Base-by-base conservation (phyloP, 2,329 filamentous ascomycete species). In the Fusarium oligoseptatum region DNA sequence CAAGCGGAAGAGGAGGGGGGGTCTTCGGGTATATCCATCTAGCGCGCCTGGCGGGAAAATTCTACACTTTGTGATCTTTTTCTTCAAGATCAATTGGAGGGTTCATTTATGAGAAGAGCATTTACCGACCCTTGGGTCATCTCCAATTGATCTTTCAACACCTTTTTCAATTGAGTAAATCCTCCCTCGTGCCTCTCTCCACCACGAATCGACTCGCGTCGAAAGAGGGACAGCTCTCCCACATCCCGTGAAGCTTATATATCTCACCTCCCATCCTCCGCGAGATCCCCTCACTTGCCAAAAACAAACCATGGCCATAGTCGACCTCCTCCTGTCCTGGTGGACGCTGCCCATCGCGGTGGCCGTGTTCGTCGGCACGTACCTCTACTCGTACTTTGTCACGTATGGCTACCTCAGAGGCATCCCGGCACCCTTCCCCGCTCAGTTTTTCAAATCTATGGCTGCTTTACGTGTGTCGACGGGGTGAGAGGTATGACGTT, bases 391-490 rank as follows among this genome's bases (percentile, higher is more conserved):
- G 0, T 93, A 91, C 80, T 81, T 92, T 29, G 83, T 89, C 66
- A 92, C 91, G 24, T 87, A 84, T 67, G 60, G 79, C 5, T 79
- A 83, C 67, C 85, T 91, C 71, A 80, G 89, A 81, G 76, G 81
- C 74, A 88, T 94, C 17, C 92, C 92, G 0, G 88, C 88, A 0
- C 92, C 92, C 0, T 91, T 92, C 75, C 87, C 89, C 0, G 88
- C 89, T 0, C 86, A 87, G 37, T 94, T 95, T 95, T 81, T 90
- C 92, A 34, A 95, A 95, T 77, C 84, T 97, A 32, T 98, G 95
- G 95, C 88, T 98, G 24, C 83, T 98, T 60, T 84, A 86, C 10
- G 88, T 91, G 14, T 86, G 85, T 63, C 91, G 95, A 2, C 86
- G 88, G 5, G 95, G 95, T 2, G 86, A 87, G 57, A 87, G 93